Percentiles rank a stretch among this genome's conserved stretches.
Evolutionary conservation across 2,329 filamentous ascomycete genomes (phyloP).

Genomic region (Anthostomella pinea): DNA sequence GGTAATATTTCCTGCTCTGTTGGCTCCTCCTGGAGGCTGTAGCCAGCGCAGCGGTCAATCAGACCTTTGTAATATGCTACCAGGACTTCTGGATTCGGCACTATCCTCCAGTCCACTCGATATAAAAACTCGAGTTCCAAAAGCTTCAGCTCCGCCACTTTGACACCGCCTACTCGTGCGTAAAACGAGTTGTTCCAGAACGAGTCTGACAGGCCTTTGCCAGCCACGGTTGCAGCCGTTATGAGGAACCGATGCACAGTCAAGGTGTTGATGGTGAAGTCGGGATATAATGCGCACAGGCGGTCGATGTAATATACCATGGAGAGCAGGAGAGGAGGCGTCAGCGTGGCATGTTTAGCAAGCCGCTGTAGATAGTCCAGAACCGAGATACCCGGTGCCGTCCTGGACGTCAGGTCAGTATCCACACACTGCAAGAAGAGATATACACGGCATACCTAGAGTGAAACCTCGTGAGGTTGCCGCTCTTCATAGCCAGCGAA

Average conservation of each 20-base stretch:
- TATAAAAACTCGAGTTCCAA: conserved; percentile 92
- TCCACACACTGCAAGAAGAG: background rate
- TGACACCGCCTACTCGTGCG: conserved; percentile 88
- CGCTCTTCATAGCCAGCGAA: conserved; percentile 76
- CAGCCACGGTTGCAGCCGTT: conserved; percentile 89
- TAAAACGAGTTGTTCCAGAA: conserved; percentile 99
- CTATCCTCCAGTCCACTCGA: conserved; percentile 92
- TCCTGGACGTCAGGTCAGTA: conserved; percentile 36
- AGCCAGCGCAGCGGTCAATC: conserved; percentile 63
- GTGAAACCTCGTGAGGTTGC: conserved; percentile 89
- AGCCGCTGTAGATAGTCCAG: conserved; percentile 89
- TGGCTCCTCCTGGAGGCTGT: conserved; percentile 47
- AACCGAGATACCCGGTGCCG: conserved; percentile 86
- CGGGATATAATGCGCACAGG: conserved; percentile 84
- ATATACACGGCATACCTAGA: conserved; percentile 65
- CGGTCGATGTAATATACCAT: conserved; percentile 99
- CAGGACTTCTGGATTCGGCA: conserved; percentile 89
- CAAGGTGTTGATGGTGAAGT: conserved; percentile 93
- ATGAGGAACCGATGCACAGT: conserved; percentile 98
- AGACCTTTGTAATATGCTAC: conserved; percentile 91
- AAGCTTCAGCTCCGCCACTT: conserved; percentile 82
- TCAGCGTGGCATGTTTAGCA: conserved; percentile 89
- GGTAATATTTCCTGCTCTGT: conserved; percentile 13
- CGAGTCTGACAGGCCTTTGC: conserved; percentile 91
- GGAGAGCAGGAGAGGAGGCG: conserved; percentile 88